Percentiles rank a stretch among this genome's conserved stretches.
Evolutionary conservation across 2,329 filamentous ascomycete species (phyloP).

Genomic region (Diaporthe longicolla): DNA sequence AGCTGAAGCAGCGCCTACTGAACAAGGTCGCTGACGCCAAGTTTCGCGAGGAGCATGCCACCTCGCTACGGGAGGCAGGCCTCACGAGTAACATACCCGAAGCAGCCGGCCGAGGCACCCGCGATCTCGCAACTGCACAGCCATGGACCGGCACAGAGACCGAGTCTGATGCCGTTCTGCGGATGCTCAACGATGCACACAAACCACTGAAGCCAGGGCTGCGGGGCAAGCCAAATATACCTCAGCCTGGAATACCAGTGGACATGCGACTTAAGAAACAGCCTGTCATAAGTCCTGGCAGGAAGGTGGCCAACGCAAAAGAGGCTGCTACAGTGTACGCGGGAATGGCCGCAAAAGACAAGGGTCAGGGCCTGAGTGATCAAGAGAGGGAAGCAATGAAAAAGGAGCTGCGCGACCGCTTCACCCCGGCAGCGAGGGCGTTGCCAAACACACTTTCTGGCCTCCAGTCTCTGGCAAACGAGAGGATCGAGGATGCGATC

Average conservation of each 20-base stretch:
- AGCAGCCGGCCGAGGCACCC: constrained; percentile 77
- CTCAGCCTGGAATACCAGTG: constrained; percentile 59
- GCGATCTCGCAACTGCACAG: constrained; percentile 75
- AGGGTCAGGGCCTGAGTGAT: constrained; percentile 72
- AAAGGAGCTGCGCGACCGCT: constrained; percentile 84
- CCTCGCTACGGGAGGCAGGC: constrained; percentile 63
- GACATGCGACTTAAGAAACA: constrained; percentile 65
- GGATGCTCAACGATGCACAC: constrained; percentile 87
- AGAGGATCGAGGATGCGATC: constrained; percentile 93
- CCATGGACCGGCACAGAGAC: constrained; percentile 86
- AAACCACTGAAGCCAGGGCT: constrained; percentile 74
- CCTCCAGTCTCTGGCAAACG: constrained; percentile 86
- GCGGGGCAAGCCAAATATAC: constrained; percentile 61
- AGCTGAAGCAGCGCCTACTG: constrained; percentile 71
- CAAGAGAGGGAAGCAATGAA: constrained; percentile 80
- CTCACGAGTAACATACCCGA: constrained; percentile 56
- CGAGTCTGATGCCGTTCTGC: constrained; percentile 80
- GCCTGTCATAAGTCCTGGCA: constrained; percentile 57
- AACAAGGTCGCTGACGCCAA: constrained; percentile 69
- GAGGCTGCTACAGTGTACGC: constrained; percentile 70
- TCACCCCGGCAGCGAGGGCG: constrained; percentile 78
- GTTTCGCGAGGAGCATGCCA: constrained; percentile 65
- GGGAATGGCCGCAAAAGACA: constrained; percentile 60
- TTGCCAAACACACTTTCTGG: constrained; percentile 85
- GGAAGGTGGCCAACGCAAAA: constrained; percentile 67